Percentiles rank a stretch among this genome's conserved stretches.
These are phyloP conservation scores for Blastocystis hominis DNA, from an alignment of 352 stramenopile genomes.

Conservation along the genomic window DNA sequence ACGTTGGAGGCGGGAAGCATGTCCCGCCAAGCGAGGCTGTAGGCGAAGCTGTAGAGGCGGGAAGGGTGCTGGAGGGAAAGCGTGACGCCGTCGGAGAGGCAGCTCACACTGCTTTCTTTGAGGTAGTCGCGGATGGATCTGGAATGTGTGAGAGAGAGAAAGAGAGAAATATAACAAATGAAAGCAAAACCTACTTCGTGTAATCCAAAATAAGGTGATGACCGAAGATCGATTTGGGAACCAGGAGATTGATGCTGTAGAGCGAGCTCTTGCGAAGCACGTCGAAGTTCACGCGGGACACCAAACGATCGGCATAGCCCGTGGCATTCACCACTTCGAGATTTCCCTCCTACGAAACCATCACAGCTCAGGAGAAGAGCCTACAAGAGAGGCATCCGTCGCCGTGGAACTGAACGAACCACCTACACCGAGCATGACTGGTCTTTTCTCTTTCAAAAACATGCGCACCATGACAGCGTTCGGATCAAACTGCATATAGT, in stretches of 20 bases:
- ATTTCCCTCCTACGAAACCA: neutral
- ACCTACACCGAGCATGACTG: neutral
- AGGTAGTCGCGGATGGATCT: slow-evolving; percentile 20
- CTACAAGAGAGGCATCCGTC: slow-evolving; percentile 10
- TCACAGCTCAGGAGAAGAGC: too few species aligned
- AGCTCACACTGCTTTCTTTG: slow-evolving; percentile 48
- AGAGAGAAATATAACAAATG: neutral
- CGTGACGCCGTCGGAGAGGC: neutral
- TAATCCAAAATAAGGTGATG: neutral
- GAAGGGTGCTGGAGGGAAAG: neutral
- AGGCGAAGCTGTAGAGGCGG: neutral
- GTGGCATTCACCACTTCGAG: slow-evolving; percentile 3
- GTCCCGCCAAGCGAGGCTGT: slow-evolving; percentile 39
- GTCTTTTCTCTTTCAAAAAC: neutral
- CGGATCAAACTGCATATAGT: neutral
- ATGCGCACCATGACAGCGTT: slow-evolving; percentile 1
- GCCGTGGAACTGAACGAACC: slow-evolving; percentile 4
- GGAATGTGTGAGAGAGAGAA: too few species aligned
- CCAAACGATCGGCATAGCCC: neutral
- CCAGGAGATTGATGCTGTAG: neutral
- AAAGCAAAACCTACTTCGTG: neutral
- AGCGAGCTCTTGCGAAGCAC: slow-evolving; percentile 8
- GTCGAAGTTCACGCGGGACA: slow-evolving; percentile 1
- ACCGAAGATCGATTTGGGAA: slow-evolving; percentile 1
- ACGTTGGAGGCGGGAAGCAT: neutral